phyloP scores from a whole-genome alignment of 345 rosid species.

The Leavenworthia alabamica region DNA sequence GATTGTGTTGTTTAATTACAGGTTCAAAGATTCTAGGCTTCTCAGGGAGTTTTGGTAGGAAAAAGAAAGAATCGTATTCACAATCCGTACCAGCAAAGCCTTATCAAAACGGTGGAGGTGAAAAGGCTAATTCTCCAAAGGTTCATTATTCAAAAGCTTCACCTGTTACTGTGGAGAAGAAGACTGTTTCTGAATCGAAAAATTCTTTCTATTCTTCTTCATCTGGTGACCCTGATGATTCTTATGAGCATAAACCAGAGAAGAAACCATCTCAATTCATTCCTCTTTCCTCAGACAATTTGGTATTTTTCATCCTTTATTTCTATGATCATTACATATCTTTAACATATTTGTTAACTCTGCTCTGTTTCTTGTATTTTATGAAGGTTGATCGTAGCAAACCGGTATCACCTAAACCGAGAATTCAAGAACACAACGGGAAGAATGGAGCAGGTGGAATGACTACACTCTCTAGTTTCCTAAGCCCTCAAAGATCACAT shows the following conservation, averaged over 20 bases:
- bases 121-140: slow-evolving; percentile 19
- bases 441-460: neutral
- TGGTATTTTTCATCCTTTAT: slow-evolving; percentile 8
- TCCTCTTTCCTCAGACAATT: slow-evolving; percentile 11
- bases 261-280: slow-evolving; percentile 28
- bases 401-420: slow-evolving; percentile 10
- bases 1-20: slow-evolving; percentile 18
- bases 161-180: slow-evolving; percentile 28
- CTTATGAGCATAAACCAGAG: slow-evolving; percentile 36
- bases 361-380: neutral
- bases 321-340: neutral
- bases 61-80: slow-evolving; percentile 49
- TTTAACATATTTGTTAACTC: neutral
- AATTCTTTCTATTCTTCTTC: slow-evolving; percentile 36
- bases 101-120: slow-evolving; percentile 20
- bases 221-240: slow-evolving; percentile 38
- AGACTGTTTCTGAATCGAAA: slow-evolving; percentile 28
- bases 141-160: slow-evolving; percentile 33
- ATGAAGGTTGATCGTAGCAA: slow-evolving; percentile 14
- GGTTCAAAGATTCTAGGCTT: slow-evolving; percentile 44
- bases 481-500: neutral
- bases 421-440: slow-evolving; percentile 7
- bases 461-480: slow-evolving; percentile 9
- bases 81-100: slow-evolving; percentile 30
- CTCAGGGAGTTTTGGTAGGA: slow-evolving; percentile 58